Conservation (phyloP, 192 early-diverging fungal genomes). For the Coemansia biformis region DNA sequence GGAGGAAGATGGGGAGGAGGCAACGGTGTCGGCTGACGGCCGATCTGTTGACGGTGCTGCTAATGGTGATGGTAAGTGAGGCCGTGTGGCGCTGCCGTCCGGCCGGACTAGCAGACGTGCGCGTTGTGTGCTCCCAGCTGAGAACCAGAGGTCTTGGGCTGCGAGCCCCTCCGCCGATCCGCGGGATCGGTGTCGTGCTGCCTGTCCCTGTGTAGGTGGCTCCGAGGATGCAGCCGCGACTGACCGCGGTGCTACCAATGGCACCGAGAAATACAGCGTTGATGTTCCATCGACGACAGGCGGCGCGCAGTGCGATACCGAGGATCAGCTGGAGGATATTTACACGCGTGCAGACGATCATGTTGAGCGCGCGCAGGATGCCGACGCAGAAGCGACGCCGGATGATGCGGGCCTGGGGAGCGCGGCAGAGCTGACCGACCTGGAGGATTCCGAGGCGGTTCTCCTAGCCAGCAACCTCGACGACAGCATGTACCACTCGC, state of each 20-base stretch:
- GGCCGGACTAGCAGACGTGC: too few species aligned
- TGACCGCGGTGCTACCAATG: not conserved
- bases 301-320: constrained; percentile 8
- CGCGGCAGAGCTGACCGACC: constrained; percentile 9
- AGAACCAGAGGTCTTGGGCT: too few species aligned
- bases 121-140: too few species aligned
- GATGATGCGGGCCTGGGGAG: not conserved
- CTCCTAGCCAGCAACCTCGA: constrained; percentile 38
- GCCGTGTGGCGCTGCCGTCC: too few species aligned
- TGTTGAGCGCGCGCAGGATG: not conserved
- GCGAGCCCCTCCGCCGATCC: too few species aligned
- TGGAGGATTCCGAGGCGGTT: constrained; percentile 46
- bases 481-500: constrained; percentile 37
- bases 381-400: not conserved
- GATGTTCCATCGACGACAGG: constrained; percentile 2
- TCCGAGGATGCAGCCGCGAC: too few species aligned
- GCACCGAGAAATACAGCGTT: constrained; percentile 9
- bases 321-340: constrained; percentile 33
- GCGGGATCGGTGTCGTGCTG: too few species aligned
- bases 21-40: too few species aligned
- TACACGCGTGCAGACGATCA: constrained; percentile 2
- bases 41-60: not conserved
- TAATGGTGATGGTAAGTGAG: too few species aligned
- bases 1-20: too few species aligned
- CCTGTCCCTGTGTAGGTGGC: too few species aligned